Base-by-base conservation (phyloP, 1,284 basidiomycete species). In the Melampsora americana region DNA sequence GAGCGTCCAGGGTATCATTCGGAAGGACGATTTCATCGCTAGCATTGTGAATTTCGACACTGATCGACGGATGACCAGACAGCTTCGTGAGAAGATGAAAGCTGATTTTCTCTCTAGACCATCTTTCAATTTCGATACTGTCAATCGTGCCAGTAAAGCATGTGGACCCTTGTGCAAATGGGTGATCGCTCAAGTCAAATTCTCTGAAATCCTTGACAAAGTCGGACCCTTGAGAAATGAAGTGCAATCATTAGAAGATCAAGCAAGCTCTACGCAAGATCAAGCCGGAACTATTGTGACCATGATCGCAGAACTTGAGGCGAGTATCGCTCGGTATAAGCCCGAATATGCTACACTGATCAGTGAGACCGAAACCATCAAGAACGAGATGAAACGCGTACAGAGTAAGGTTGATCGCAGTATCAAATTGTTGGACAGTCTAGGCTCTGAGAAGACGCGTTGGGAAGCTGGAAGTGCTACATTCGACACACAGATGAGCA, bases 161-260 rank as follows among this genome's bases (percentile, higher is more conserved):
- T 99, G 96, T 83, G 96, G 96, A 61, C 97, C 96, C 26, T 88
- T 99, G 50, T 95, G 96, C 79, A 96, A 97, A 83, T 98, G 96
- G 96, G 95, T 90, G 9, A 89, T 99, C 76, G 96, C 96, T 1
- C 97, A 99, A 84, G 94, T 99, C 62, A 89, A 89, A 56, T 99
- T 93, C 86, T 98, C 96, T 6, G 93, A 96, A 84, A 99, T 99
- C 80, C 85, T 99, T 67, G 96, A 99, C 86, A 93, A 91, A 84
- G 94, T 99, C 32, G 96, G 96, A 77, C 96, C 96, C 14, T 86
- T 99, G 30, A 91, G 96, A 30, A 91, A 95, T 80, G 95, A 99
- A 83, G 95, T 99, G 0, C 90, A 92, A 79, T 92, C 91, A 12
- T 87, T 99, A 64, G 94, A 99, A 83, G 87, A 87, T 35, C 92